Percentiles rank a stretch among this genome's conserved stretches.
phyloP scores from a whole-genome alignment of 805 yeast species.

The Metschnikowia hibisci region DNA sequence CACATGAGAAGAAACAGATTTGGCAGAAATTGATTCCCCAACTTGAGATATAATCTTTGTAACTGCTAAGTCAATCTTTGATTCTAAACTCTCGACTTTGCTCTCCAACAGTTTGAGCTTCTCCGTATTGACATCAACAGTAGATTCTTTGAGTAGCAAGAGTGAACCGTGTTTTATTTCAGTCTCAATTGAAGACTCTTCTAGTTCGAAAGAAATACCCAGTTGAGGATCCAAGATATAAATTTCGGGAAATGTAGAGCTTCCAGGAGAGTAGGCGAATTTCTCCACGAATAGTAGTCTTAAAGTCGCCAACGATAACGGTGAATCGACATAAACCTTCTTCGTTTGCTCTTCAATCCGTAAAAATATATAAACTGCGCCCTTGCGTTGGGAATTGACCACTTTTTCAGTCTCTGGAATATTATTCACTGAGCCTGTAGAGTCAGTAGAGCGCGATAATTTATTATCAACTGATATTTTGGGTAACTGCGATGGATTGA shows the following conservation, averaged over 20 bases:
- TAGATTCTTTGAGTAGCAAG: neutral
- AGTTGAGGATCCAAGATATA: slow-evolving; percentile 60
- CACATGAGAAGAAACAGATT: neutral
- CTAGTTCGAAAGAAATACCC: slow-evolving; percentile 73
- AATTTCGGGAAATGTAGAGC: slow-evolving; percentile 70
- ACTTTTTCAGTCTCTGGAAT: neutral
- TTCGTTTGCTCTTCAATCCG: slow-evolving; percentile 52
- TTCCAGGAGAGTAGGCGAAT: slow-evolving; percentile 77
- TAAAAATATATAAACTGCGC: slow-evolving; percentile 39
- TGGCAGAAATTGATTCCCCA: slow-evolving; percentile 5
- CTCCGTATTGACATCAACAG: neutral
- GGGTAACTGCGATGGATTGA: slow-evolving; percentile 15
- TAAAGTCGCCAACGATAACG: slow-evolving; percentile 49
- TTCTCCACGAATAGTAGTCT: slow-evolving; percentile 79
- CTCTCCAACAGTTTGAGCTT: slow-evolving; percentile 7
- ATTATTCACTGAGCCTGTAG: neutral
- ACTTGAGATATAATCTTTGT: slow-evolving; percentile 12
- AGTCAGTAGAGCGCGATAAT: neutral
- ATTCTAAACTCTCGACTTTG: slow-evolving; percentile 7
- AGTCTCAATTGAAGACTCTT: slow-evolving; percentile 51
- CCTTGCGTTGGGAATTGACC: neutral
- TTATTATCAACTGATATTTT: slow-evolving; percentile 10
- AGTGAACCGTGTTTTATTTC: slow-evolving; percentile 57
- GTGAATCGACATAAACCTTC: slow-evolving; percentile 44
- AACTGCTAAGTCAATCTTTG: slow-evolving; percentile 9